phyloP scores from a whole-genome alignment of 2,329 filamentous ascomycete genomes.

The Fusarium buxicola region DNA sequence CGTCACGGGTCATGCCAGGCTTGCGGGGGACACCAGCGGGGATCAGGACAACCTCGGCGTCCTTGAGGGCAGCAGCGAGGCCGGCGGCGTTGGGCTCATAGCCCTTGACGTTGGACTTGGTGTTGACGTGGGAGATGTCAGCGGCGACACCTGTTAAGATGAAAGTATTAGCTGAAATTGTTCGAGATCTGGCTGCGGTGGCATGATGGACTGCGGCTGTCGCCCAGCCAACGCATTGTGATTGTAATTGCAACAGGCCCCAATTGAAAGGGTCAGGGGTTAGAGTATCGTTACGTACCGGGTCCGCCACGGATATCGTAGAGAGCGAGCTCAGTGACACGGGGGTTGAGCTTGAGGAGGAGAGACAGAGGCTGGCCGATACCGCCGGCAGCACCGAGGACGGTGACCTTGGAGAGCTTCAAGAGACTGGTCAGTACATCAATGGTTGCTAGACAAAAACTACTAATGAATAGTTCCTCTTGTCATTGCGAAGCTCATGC shows the following conservation, averaged over 20 bases:
- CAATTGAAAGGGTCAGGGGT: background rate
- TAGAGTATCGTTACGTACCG: constrained; percentile 68
- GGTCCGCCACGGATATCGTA: constrained; percentile 97
- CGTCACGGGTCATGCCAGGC: constrained; percentile 99
- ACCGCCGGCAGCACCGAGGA: constrained; percentile 96
- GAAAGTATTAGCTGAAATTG: constrained; percentile 32
- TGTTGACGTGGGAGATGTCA: constrained; percentile 99
- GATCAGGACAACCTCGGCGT: constrained; percentile 93
- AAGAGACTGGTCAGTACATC: constrained; percentile 36
- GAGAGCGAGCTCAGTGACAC: constrained; percentile 91
- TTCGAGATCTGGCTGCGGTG: constrained; percentile 28
- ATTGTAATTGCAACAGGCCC: constrained; percentile 14
- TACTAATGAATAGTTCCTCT: background rate
- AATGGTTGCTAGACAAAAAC: background rate
- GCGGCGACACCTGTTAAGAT: constrained; percentile 86
- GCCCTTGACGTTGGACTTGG: constrained; percentile 93
- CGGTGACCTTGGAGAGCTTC: constrained; percentile 95
- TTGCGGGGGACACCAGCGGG: constrained; percentile 98
- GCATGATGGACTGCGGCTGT: constrained; percentile 20
- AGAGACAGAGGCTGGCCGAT: constrained; percentile 99
- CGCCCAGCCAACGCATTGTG: background rate
- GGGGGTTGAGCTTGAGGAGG: constrained; percentile 97
- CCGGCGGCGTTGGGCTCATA: constrained; percentile 83
- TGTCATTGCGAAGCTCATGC: constrained; percentile 2
- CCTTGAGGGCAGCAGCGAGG: constrained; percentile 83